phyloP scores from a whole-genome alignment of 2,329 filamentous ascomycete species.

The Penicillium sp. region DNA sequence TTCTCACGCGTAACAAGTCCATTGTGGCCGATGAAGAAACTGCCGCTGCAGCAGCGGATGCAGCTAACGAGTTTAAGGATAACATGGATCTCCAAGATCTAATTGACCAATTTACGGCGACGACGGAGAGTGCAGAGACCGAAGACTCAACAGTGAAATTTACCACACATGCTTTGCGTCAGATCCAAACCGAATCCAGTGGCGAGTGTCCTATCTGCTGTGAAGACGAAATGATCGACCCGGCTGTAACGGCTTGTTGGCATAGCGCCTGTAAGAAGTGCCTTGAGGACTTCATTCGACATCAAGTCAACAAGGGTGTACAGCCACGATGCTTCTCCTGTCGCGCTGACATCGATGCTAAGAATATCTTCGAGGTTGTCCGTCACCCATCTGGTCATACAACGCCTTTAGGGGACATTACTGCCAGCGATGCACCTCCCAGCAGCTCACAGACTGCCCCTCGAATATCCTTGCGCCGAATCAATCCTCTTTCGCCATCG shows the following conservation, averaged over 20 bases:
- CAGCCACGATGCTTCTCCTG: conserved; percentile 85
- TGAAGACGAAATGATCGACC: conserved; percentile 92
- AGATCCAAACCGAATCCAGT: conserved; percentile 83
- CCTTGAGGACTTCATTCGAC: conserved; percentile 80
- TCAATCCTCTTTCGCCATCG: conserved; percentile 57
- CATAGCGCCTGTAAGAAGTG: conserved; percentile 95
- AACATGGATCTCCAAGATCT: conserved; percentile 92
- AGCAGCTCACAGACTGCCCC: conserved; percentile 35
- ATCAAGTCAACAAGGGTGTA: conserved; percentile 71
- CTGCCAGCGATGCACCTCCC: conserved; percentile 39
- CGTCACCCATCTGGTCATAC: conserved; percentile 54
- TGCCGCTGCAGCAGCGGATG: conserved; percentile 69
- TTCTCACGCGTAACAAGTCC: conserved; percentile 77
- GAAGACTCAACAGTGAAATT: conserved; percentile 58
- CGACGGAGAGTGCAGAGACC: conserved; percentile 53
- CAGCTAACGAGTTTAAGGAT: conserved; percentile 74
- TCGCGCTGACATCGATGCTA: conserved; percentile 69
- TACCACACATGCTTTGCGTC: conserved; percentile 77
- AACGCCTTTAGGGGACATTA: conserved; percentile 41
- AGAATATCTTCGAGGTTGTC: conserved; percentile 89
- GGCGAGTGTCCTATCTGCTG: conserved; percentile 92
- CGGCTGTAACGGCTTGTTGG: conserved; percentile 94
- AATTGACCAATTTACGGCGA: conserved; percentile 73
- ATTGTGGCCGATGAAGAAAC: conserved; percentile 84
- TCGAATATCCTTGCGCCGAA: conserved; percentile 55